A percentile compares a stretch with the other conserved stretches of the same genome.
phyloP scores from a whole-genome alignment of 2,329 filamentous ascomycete genomes.

The Shiraia bambusicola region DNA sequence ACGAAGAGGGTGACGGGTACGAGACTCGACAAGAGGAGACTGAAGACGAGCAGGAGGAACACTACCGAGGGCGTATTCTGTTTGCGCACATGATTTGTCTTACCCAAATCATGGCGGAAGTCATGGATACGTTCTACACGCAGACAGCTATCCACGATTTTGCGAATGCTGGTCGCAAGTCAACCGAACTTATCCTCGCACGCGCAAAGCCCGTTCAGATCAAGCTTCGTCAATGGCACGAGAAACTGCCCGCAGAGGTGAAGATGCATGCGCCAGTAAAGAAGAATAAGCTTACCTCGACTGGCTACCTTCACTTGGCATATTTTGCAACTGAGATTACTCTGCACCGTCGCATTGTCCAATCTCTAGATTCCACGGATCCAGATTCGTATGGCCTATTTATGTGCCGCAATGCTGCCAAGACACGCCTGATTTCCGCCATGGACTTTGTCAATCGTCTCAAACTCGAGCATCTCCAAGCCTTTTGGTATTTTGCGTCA shows the following conservation, averaged over 20 bases:
- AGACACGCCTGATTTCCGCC: constrained; percentile 88
- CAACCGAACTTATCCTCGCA: constrained; percentile 71
- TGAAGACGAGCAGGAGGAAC: constrained; percentile 62
- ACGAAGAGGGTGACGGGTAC: constrained; percentile 61
- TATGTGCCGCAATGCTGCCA: constrained; percentile 90
- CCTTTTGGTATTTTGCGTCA: constrained; percentile 90
- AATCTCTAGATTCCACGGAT: constrained; percentile 63
- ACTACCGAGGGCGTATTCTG: constrained; percentile 67
- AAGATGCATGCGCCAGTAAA: constrained; percentile 62
- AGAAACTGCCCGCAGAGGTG: constrained; percentile 61
- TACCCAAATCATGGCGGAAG: constrained; percentile 74
- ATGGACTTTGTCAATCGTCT: constrained; percentile 98
- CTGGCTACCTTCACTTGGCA: constrained; percentile 75
- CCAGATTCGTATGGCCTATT: constrained; percentile 80
- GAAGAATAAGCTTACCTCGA: constrained; percentile 48
- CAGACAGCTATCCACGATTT: constrained; percentile 73
- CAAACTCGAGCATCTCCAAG: constrained; percentile 78
- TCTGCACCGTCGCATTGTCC: constrained; percentile 85
- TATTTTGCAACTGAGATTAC: constrained; percentile 96
- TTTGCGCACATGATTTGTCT: constrained; percentile 76
- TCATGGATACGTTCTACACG: constrained; percentile 81
- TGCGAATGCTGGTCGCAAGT: constrained; percentile 65
- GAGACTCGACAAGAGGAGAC: constrained; percentile 48
- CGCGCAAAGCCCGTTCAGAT: constrained; percentile 80
- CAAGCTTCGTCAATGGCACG: constrained; percentile 80